Percentiles rank a stretch among this genome's conserved stretches.
Conservation (phyloP, 2,329 filamentous ascomycete genomes). For the Arachnomyces sp. region DNA sequence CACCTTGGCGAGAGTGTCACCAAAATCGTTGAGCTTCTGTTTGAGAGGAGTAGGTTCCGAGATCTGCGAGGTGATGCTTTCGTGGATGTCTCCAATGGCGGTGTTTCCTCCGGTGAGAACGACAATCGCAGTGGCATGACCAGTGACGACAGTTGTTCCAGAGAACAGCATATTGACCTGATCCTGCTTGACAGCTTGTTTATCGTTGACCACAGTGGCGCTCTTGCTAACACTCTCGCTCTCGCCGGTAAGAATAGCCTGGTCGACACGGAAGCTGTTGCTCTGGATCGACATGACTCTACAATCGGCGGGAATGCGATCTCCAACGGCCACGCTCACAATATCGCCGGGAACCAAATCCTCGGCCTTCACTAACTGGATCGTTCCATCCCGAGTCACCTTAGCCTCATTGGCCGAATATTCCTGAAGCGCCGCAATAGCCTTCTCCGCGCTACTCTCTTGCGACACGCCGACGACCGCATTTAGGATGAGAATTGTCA, state of each 20-base stretch:
- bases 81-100: slow-evolving; percentile 96
- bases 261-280: slow-evolving; percentile 95
- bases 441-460: slow-evolving; percentile 97
- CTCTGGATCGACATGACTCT: slow-evolving; percentile 82
- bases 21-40: slow-evolving; percentile 98
- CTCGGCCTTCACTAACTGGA: slow-evolving; percentile 85
- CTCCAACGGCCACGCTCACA: slow-evolving; percentile 77
- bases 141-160: slow-evolving; percentile 92
- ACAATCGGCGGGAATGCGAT: slow-evolving; percentile 92
- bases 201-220: slow-evolving; percentile 59
- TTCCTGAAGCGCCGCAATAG: slow-evolving; percentile 94
- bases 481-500: slow-evolving; percentile 94
- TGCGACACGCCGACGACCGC: slow-evolving; percentile 96
- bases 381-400: slow-evolving; percentile 74
- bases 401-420: slow-evolving; percentile 98
- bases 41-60: slow-evolving; percentile 95
- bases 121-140: slow-evolving; percentile 84
- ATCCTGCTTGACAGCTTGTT: slow-evolving; percentile 89
- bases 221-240: slow-evolving; percentile 95
- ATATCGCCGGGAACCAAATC: slow-evolving; percentile 93
- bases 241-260: slow-evolving; percentile 94
- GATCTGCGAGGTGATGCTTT: slow-evolving; percentile 96
- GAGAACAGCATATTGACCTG: slow-evolving; percentile 98
- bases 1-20: slow-evolving; percentile 91
- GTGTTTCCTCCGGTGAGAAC: slow-evolving; percentile 83